Base-by-base conservation (phyloP, 176 grass and related monocot genomes). In the Carex parvula region DNA sequence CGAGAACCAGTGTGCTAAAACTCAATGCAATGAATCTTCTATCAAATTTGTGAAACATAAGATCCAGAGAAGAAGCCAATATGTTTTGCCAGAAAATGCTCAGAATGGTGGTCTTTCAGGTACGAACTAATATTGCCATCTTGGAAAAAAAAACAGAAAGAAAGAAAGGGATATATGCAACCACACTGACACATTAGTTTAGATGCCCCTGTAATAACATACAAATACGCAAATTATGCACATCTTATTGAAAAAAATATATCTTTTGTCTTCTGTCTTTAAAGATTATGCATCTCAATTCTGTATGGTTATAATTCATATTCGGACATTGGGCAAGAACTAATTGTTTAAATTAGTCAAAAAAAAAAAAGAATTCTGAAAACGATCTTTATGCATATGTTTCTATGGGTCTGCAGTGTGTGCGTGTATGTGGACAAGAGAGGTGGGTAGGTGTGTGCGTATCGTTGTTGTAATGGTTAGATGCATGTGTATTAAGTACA, bases 51-150 rank as follows among this genome's bases (percentile, higher is more conserved):
- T 84, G 30, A 90, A 87, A 72, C 86, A 83, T 66, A 78, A 82
- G 63, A 84, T 77, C 54, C 92, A 93, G 84, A 93, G 84, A 85
- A 93, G 95, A 91, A 73, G 29, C 57, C 78, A 85, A 79, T 73
- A 86, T 91, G 64, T 59, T 52, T 75, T 83, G 72, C 58, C 67
- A 44, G 87, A 84, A 64, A 83, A 79, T 84, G 53, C 20, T 60
- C 83, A 81, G 44, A 88, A 70, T 86, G 84, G 89, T 32, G 84
- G 53, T 3, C 41, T 66, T 70, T 81, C 84, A 67, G 68, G 67
- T 56, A 81, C 12, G 13, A 1, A 52, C 41, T 24, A 15, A 30
- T 54, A 54, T 53, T 53, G 5, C 22, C 48, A 76, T 76, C 17
- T 76, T 76, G 48, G 1, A 54, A 7, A 75, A 53, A 54, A 54